Conservation (phyloP, 768 basidiomycete species). For the Dioszegia crocea region DNA sequence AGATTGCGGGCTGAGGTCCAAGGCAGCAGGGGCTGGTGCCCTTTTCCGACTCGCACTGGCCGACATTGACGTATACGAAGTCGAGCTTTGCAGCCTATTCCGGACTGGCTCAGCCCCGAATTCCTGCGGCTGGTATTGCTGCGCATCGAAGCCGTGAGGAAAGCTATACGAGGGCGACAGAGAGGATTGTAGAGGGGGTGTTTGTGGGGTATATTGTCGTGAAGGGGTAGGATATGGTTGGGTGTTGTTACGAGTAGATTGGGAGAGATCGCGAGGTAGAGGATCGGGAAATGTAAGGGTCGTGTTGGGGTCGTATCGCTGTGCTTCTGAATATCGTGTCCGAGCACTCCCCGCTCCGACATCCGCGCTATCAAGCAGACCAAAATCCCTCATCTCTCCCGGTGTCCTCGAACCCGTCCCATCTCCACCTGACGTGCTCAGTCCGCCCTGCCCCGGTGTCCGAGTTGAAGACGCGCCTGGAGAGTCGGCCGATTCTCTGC, state of each 20-base stretch:
- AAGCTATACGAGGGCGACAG: background rate
- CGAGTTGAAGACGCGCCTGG: too few species aligned
- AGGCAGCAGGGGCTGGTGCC: slow-evolving; percentile 40
- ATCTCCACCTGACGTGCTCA: too few species aligned
- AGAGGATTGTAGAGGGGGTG: background rate
- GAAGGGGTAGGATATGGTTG: background rate
- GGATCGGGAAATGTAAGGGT: background rate
- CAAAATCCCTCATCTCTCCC: too few species aligned
- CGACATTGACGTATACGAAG: slow-evolving; percentile 25
- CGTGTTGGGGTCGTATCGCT: background rate
- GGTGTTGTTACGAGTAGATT: background rate
- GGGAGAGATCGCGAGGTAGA: background rate
- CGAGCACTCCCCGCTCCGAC: background rate
- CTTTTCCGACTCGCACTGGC: slow-evolving; percentile 26
- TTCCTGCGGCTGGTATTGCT: background rate
- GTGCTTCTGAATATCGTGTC: background rate
- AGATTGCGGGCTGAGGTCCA: slow-evolving; percentile 34
- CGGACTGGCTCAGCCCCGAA: slow-evolving; percentile 5
- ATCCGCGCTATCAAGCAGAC: background rate
- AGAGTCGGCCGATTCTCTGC: too few species aligned
- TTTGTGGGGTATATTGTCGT: background rate
- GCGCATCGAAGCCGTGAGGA: background rate
- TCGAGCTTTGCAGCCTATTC: slow-evolving; percentile 25
- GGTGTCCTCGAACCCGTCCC: too few species aligned
- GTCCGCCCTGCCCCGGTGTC: too few species aligned